Evolutionary conservation across 1,284 basidiomycete species (phyloP).

Genomic region (Pseudozyma tsukubaensis): DNA sequence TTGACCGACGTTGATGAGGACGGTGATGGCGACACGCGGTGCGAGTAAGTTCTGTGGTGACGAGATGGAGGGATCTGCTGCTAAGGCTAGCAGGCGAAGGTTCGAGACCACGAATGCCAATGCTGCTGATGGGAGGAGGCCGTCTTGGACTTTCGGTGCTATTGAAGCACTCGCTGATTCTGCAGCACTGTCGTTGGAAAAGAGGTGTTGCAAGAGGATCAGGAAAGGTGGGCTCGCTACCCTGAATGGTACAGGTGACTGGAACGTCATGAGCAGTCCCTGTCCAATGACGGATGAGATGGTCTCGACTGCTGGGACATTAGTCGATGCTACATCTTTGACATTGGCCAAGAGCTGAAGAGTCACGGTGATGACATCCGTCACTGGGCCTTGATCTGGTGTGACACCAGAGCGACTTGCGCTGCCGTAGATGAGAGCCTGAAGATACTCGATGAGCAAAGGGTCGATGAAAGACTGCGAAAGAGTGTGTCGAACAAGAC

Average conservation of each 20-base stretch:
- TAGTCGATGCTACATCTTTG: conserved; percentile 7
- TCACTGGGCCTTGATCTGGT: conserved; percentile 41
- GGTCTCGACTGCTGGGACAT: conserved; percentile 36
- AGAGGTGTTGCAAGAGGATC: conserved; percentile 13
- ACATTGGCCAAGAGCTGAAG: conserved; percentile 35
- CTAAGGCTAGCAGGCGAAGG: conserved; percentile 32
- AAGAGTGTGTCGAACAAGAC: conserved; percentile 25
- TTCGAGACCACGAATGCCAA: conserved; percentile 33
- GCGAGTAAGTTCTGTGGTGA: conserved; percentile 41
- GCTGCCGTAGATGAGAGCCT: conserved; percentile 41
- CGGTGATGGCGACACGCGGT: conserved; percentile 44
- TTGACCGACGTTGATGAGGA: conserved; percentile 42
- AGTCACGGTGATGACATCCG: conserved; percentile 43
- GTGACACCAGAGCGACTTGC: conserved; percentile 30
- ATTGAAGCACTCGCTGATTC: not conserved
- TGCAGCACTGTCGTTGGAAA: not conserved
- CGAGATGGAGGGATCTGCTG: conserved; percentile 23
- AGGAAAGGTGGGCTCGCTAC: conserved; percentile 28
- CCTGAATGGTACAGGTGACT: conserved; percentile 19
- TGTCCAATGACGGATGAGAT: conserved; percentile 48
- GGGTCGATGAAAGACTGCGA: conserved; percentile 42
- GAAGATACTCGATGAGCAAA: conserved; percentile 41
- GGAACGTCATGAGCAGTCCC: conserved; percentile 40
- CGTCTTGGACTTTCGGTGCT: conserved; percentile 1
- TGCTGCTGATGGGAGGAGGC: conserved; percentile 8